Conservation (phyloP, 75 land plant genomes). For the Pinus albicaulis region DNA sequence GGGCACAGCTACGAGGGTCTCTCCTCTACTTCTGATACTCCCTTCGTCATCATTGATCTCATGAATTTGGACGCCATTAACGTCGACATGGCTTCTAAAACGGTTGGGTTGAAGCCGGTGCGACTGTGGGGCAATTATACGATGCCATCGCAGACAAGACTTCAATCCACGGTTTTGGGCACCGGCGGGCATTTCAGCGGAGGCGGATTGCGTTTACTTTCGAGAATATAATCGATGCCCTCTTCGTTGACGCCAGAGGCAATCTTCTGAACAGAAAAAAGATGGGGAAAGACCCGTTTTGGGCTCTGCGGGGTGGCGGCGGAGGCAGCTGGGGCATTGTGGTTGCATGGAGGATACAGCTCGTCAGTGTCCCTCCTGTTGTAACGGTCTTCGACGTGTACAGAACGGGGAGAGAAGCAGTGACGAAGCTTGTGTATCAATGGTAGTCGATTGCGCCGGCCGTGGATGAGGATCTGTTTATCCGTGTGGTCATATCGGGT, state of each 20-base stretch:
- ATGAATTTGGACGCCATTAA: conserved; percentile 15
- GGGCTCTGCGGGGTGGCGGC: conserved; percentile 20
- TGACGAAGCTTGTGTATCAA: conserved; percentile 19
- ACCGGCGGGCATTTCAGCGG: conserved; percentile 38
- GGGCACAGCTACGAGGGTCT: conserved; percentile 15
- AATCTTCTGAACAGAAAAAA: conserved; percentile 15
- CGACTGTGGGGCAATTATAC: conserved; percentile 28
- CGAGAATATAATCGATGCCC: conserved; percentile 36
- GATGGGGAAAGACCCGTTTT: conserved; percentile 32
- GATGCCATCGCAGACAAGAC: conserved; percentile 7
- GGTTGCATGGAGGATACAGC: conserved; percentile 22
- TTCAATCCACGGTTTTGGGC: conserved; percentile 26
- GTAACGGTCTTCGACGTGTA: conserved; percentile 10
- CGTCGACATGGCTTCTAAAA: not conserved
- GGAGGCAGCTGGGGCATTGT: conserved; percentile 36
- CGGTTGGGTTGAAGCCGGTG: conserved; percentile 39
- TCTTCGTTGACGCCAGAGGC: conserved; percentile 21
- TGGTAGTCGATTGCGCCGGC: conserved; percentile 5
- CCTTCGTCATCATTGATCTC: conserved; percentile 25
- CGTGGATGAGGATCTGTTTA: not conserved
- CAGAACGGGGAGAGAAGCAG: conserved; percentile 7
- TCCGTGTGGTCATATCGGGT: not conserved
- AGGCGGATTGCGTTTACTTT: conserved; percentile 39
- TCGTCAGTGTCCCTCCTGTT: conserved; percentile 1
- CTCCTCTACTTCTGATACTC: conserved; percentile 16